Conservation (phyloP, 1,284 basidiomycete genomes). For the Pisolithus thermaeus region DNA sequence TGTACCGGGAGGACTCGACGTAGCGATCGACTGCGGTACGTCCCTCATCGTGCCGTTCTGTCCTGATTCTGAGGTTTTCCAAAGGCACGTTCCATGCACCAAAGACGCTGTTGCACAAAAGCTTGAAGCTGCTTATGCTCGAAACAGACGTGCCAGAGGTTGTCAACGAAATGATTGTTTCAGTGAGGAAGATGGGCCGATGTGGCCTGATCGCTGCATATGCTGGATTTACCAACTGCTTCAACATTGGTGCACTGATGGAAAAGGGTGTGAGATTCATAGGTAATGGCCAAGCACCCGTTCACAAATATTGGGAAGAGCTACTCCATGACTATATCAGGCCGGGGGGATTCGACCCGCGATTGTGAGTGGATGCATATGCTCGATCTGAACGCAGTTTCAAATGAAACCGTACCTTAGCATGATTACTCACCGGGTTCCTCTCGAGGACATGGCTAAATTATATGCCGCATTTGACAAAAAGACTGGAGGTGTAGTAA, state of each 20-base stretch:
- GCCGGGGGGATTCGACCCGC: slow-evolving; percentile 65
- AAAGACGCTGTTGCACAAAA: slow-evolving; percentile 59
- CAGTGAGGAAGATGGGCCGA: slow-evolving; percentile 60
- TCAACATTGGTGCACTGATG: slow-evolving; percentile 76
- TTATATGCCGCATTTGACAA: slow-evolving; percentile 59
- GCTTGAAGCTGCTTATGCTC: slow-evolving; percentile 65
- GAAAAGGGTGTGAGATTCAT: slow-evolving; percentile 69
- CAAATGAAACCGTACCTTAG: slow-evolving; percentile 23
- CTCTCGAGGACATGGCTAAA: slow-evolving; percentile 48
- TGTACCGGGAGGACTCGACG: slow-evolving; percentile 60
- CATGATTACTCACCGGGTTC: slow-evolving; percentile 60
- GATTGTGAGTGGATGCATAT: slow-evolving; percentile 39
- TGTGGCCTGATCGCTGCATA: slow-evolving; percentile 62
- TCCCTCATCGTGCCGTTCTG: background rate
- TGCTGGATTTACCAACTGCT: slow-evolving; percentile 58
- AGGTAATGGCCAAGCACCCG: slow-evolving; percentile 70
- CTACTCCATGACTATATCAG: slow-evolving; percentile 60
- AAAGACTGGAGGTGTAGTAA: slow-evolving; percentile 53
- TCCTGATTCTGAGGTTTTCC: background rate
- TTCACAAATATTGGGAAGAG: slow-evolving; percentile 71
- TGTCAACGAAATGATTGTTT: slow-evolving; percentile 63
- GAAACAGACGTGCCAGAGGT: slow-evolving; percentile 76
- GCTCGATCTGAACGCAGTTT: background rate
- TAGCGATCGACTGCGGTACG: slow-evolving; percentile 46
- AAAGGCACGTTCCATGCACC: slow-evolving; percentile 65